Evolutionary conservation across 2,329 filamentous ascomycete species (phyloP), one percentile per base, ranked within the genome.

Genomic region (Arachnomyces sp.): DNA sequence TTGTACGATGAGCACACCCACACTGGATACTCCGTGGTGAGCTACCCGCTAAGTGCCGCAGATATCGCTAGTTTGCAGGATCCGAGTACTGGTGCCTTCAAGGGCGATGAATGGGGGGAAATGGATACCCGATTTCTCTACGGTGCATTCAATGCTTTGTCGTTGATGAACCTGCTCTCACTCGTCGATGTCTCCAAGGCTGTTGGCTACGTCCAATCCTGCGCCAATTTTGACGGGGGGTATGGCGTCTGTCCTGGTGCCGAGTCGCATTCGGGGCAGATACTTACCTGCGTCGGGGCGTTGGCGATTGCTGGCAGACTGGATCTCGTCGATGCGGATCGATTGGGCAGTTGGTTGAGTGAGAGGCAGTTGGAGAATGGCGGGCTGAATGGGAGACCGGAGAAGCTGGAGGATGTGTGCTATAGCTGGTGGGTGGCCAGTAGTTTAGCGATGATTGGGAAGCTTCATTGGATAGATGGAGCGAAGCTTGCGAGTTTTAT

Each of bases 381-480:
- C 20, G 92, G 92, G 0, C 68, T 98, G 37, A 98, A 98, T 59
- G 92, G 92, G 2, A 76, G 92, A 36, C 92, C 92, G 0, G 92
- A 96, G 66, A 98, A 98, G 70, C 68, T 84, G 47, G 90, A 94
- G 59, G 92, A 98, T 60, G 90, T 94, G 11, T 98, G 92, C 67
- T 98, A 98, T 66, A 94, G 87, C 60, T 98, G 92, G 92, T 98
- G 92, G 92, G 92, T 96, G 33, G 69, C 90, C 56, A 90, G 85
- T 57, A 94, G 89, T 59, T 68, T 98, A 50, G 82, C 84, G 34
- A 95, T 96, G 74, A 84, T 98, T 50, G 80, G 76, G 39, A 81
- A 82, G 40, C 74, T 88, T 39, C 85, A 95, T 60, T 98, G 92
- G 92, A 93, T 98, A 58, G 86, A 98, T 66, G 76, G 80, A 36